Evolutionary conservation across 129 eudicot genomes (phyloP).

Genomic region (Escallonia herrerae): DNA sequence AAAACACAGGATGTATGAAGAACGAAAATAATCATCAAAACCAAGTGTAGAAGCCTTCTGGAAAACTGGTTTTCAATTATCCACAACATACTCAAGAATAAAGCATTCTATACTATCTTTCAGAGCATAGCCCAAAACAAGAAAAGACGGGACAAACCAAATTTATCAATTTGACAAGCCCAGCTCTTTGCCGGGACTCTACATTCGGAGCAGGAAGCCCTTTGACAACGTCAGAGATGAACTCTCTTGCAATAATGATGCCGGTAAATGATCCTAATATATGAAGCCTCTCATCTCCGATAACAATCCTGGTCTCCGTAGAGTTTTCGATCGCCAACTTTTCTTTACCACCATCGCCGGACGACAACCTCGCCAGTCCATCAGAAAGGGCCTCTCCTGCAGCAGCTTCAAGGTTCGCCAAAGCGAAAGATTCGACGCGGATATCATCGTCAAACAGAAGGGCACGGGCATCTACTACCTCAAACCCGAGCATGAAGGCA

Average conservation of each 20-base stretch:
- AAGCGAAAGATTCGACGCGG: slow-evolving; percentile 71
- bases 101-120: slow-evolving; percentile 7
- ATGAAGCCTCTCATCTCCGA: slow-evolving; percentile 73
- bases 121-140: neutral
- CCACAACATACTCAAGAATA: neutral
- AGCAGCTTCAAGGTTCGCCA: slow-evolving; percentile 72
- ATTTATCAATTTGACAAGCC: slow-evolving; percentile 61
- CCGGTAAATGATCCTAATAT: slow-evolving; percentile 67
- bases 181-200: slow-evolving; percentile 66
- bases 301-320: slow-evolving; percentile 69
- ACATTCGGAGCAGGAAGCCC: slow-evolving; percentile 74
- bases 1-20: too few relatives aligned
- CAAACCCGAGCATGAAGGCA: slow-evolving; percentile 78
- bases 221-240: slow-evolving; percentile 57
- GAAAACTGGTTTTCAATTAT: too few relatives aligned
- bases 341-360: slow-evolving; percentile 45
- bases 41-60: too few relatives aligned
- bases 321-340: slow-evolving; percentile 75
- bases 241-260: slow-evolving; percentile 70
- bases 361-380: slow-evolving; percentile 64
- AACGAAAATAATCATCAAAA: too few relatives aligned
- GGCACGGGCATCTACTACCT: slow-evolving; percentile 58
- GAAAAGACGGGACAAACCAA: slow-evolving; percentile 11
- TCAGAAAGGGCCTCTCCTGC: slow-evolving; percentile 58
- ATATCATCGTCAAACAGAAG: slow-evolving; percentile 70